Evolutionary conservation across 1,284 basidiomycete species (phyloP).

Genomic region (Malassezia globosa): DNA sequence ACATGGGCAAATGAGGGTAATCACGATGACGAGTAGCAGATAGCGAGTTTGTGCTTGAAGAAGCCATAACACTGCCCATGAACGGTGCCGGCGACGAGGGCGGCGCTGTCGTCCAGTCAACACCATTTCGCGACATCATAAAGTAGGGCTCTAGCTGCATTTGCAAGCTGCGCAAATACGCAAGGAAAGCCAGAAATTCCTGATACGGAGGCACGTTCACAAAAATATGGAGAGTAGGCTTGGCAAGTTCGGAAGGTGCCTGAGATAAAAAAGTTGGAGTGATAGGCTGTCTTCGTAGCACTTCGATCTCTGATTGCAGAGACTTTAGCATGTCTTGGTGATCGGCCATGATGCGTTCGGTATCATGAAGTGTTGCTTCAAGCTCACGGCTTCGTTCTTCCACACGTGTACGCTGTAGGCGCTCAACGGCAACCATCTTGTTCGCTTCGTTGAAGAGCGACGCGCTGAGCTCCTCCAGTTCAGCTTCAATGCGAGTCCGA

Average conservation of each 20-base stretch:
- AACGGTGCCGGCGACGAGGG: neutral
- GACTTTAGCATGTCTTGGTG: constrained; percentile 55
- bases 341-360: constrained; percentile 57
- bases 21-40: constrained; percentile 53
- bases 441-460: constrained; percentile 52
- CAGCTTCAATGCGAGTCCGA: constrained; percentile 51
- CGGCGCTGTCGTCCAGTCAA: constrained; percentile 9
- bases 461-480: constrained; percentile 80
- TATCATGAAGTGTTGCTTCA: constrained; percentile 66
- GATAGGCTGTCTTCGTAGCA: constrained; percentile 23
- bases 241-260: constrained; percentile 10
- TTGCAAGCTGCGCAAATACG: constrained; percentile 66
- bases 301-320: constrained; percentile 75
- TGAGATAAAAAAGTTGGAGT: constrained; percentile 5
- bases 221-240: constrained; percentile 35
- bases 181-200: constrained; percentile 73
- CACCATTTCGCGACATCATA: constrained; percentile 20
- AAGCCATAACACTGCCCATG: neutral
- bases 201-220: constrained; percentile 57
- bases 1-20: constrained; percentile 51
- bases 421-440: constrained; percentile 65
- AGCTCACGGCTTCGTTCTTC: constrained; percentile 71
- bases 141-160: constrained; percentile 35
- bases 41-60: constrained; percentile 3
- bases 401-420: constrained; percentile 61